Conservation (phyloP, 2,329 filamentous ascomycete genomes). For the Fusarium sterilihyphosum region DNA sequence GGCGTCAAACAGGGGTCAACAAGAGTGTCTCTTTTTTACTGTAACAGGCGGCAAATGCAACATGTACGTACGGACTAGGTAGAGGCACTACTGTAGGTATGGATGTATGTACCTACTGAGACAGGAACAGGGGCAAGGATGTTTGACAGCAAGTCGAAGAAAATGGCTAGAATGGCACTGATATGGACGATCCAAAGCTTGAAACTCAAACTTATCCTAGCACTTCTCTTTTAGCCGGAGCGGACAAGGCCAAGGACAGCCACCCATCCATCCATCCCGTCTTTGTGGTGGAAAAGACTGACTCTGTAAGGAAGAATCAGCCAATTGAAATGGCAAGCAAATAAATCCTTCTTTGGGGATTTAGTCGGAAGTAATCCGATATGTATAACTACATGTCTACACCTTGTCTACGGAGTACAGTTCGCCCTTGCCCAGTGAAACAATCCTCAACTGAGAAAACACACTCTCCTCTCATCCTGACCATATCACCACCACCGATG, state of each 20-base stretch:
- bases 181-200: slow-evolving; percentile 1
- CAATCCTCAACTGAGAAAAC: neutral
- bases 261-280: slow-evolving; percentile 23
- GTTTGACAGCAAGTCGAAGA: slow-evolving; percentile 7
- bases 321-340: neutral
- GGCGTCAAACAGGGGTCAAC: slow-evolving; percentile 12
- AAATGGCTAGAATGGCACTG: neutral
- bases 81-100: neutral
- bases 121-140: slow-evolving; percentile 20
- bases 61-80: neutral
- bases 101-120: neutral
- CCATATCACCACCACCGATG: neutral
- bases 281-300: neutral
- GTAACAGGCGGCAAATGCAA: slow-evolving; percentile 6
- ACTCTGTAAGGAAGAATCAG: neutral
- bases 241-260: slow-evolving; percentile 2
- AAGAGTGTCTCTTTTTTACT: slow-evolving; percentile 3
- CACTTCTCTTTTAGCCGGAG: slow-evolving; percentile 4
- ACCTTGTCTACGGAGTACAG: neutral
- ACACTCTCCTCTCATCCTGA: neutral
- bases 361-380: slow-evolving; percentile 15
- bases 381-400: neutral
- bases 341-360: neutral
- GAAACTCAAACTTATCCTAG: neutral
- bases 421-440: neutral